Base-by-base conservation (phyloP, 495 filamentous ascomycete species). In the Tuber magnatum region DNA sequence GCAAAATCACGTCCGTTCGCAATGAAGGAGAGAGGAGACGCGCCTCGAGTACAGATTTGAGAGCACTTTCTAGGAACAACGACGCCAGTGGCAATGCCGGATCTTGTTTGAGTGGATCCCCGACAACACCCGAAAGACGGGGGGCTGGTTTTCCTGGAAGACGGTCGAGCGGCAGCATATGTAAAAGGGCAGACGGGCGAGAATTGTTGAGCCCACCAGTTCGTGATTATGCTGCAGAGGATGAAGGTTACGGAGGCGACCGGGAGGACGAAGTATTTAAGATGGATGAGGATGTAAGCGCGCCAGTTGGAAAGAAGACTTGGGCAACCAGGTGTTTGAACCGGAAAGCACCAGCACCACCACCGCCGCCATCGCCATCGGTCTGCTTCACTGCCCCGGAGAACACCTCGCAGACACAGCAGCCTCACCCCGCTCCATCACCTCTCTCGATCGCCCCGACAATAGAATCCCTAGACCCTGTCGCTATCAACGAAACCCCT, bases 201-300 rank as follows among this genome's bases (percentile, higher is more conserved):
- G 72, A 38, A 46, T 79, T 72, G 61, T 70, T 79, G 70, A 79
- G 77, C 38, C 76, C 72, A 5, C 56, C 56, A 7, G 61, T 72
- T 65, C 44, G 76, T 39, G 74, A 71, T 48, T 80, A 73, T 80
- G 68, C 65, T 69, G 76, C 42, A 8, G 80, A 90, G 76, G 88
- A 97, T 73, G 92, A 92, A 65, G 93, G 90, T 9, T 96, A 97
- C 84, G 90, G 91, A 77, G 92, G 89, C 22, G 92, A 94, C 81
- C 86, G 85, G 44, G 93, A 94, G 78, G 89, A 93, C 75, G 91
- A 90, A 32, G 87, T 92, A 10, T 93, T 93, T 80, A 77, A 88
- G 12, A 92, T 93, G 90, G 91, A 93, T 76, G 81, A 83, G 18
- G 81, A 82, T 74, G 75, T 79, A 65, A 68, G 71, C 28, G 41